A percentile compares a stretch with the other conserved stretches of the same genome.
These are phyloP conservation scores for Daldinia grandis DNA, from an alignment of 495 filamentous ascomycete genomes.

Conservation along the genomic window DNA sequence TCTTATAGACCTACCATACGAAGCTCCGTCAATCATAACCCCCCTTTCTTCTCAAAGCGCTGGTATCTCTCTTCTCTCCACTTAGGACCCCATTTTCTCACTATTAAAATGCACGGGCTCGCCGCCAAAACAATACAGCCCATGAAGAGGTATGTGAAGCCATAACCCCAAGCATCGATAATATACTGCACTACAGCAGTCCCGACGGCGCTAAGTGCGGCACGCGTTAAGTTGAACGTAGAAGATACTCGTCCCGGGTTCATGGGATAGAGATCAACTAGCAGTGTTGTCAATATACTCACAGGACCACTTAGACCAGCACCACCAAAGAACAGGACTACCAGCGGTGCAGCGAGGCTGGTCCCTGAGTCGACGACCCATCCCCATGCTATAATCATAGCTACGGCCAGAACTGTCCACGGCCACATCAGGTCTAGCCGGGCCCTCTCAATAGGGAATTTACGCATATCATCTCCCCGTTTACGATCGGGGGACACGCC, in stretches of 20 bases:
- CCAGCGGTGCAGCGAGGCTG: neutral
- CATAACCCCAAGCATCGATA: slow-evolving; percentile 12
- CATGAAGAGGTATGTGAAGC: slow-evolving; percentile 13
- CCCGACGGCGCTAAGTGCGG: slow-evolving; percentile 8
- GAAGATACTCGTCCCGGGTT: slow-evolving; percentile 6
- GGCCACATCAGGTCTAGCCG: slow-evolving; percentile 7
- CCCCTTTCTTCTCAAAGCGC: neutral
- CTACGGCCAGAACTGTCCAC: neutral
- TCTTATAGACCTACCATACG: too few species aligned
- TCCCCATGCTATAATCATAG: slow-evolving; percentile 4
- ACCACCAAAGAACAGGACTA: slow-evolving; percentile 6
- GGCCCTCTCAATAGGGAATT: slow-evolving; percentile 2
- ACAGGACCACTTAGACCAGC: neutral
- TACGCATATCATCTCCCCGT: slow-evolving; percentile 2
- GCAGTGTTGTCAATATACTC: neutral
- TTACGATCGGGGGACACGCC: slow-evolving; percentile 5
- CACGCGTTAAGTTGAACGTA: slow-evolving; percentile 5
- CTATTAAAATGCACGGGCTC: slow-evolving; percentile 3
- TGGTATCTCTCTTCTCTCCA: slow-evolving; percentile 16
- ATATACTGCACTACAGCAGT: slow-evolving; percentile 14
- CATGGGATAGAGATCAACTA: slow-evolving; percentile 18
- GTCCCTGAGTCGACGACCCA: slow-evolving; percentile 1
- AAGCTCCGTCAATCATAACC: neutral
- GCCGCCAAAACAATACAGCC: slow-evolving; percentile 5
- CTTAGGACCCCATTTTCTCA: slow-evolving; percentile 10